Evolutionary conservation across 1,284 basidiomycete genomes (phyloP).

Genomic region (Spongispora temasekensis): DNA sequence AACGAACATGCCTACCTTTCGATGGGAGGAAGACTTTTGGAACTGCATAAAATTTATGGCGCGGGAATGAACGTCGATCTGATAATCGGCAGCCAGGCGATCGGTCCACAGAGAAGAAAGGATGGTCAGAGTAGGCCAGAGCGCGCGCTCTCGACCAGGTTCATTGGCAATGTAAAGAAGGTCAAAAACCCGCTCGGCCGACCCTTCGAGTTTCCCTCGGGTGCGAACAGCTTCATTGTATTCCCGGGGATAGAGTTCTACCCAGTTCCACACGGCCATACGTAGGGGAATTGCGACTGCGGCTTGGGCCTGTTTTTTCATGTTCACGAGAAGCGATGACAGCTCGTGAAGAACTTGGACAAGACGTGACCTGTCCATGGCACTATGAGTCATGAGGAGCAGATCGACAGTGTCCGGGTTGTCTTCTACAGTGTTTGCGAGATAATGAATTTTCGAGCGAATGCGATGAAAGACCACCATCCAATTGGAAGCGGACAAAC

Average conservation of each 20-base stretch:
- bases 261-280: slow-evolving; percentile 91
- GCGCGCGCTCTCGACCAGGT: slow-evolving; percentile 53
- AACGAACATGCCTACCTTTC: slow-evolving; percentile 40
- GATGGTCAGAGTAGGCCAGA: slow-evolving; percentile 84
- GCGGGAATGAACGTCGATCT: slow-evolving; percentile 40
- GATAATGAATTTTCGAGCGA: slow-evolving; percentile 68
- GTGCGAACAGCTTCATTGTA: slow-evolving; percentile 73
- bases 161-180: slow-evolving; percentile 63
- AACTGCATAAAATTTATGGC: slow-evolving; percentile 35
- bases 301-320: slow-evolving; percentile 75
- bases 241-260: slow-evolving; percentile 80
- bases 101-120: slow-evolving; percentile 82
- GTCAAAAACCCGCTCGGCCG: slow-evolving; percentile 84
- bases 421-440: slow-evolving; percentile 56
- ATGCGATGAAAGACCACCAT: slow-evolving; percentile 74
- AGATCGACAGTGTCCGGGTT: slow-evolving; percentile 72
- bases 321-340: slow-evolving; percentile 81
- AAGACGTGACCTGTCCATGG: slow-evolving; percentile 65
- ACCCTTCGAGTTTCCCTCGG: slow-evolving; percentile 72
- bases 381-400: slow-evolving; percentile 71
- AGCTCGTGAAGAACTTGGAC: slow-evolving; percentile 76
- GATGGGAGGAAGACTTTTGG: slow-evolving; percentile 35
- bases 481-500: slow-evolving; percentile 93
- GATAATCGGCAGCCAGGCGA: slow-evolving; percentile 59
- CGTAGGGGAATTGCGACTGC: slow-evolving; percentile 77